Conservation (phyloP, 2,329 filamentous ascomycete genomes). For the Neofusicoccum ribis region DNA sequence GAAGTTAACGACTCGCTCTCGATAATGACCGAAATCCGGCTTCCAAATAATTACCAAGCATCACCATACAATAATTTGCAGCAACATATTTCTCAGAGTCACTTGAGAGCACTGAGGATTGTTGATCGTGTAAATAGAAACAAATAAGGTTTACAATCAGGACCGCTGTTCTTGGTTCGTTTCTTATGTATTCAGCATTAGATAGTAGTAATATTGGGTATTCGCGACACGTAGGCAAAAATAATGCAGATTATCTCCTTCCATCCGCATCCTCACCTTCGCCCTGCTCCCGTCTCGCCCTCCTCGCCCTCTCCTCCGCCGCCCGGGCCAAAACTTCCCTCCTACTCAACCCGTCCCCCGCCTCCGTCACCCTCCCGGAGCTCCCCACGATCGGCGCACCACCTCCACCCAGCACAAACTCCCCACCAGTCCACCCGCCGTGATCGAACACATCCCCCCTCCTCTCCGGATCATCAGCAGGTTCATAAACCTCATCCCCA, state of each 20-base stretch:
- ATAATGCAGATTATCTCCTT: neutral
- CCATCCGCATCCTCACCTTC: constrained; percentile 32
- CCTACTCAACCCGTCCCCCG: constrained; percentile 58
- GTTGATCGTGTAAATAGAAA: too few relatives aligned
- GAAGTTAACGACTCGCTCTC: too few relatives aligned
- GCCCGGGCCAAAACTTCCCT: constrained; percentile 75
- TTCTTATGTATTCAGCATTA: too few relatives aligned
- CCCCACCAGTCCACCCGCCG: constrained; percentile 47
- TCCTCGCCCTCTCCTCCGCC: constrained; percentile 66
- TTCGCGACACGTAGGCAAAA: neutral
- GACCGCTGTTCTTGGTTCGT: too few relatives aligned
- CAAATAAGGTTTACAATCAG: too few relatives aligned
- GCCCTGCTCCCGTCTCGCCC: constrained; percentile 44
- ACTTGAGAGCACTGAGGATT: too few relatives aligned
- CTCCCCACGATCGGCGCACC: constrained; percentile 27
- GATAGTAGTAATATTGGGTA: neutral
- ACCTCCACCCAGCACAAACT: constrained; percentile 40
- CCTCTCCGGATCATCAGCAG: constrained; percentile 20
- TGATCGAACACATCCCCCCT: constrained; percentile 37
- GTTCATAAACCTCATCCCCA: constrained; percentile 35
- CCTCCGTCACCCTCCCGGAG: constrained; percentile 28
- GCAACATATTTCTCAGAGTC: too few relatives aligned
- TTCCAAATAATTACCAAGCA: too few relatives aligned
- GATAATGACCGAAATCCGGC: too few relatives aligned
- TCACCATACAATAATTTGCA: too few relatives aligned